Evolutionary conservation across 1,284 basidiomycete species (phyloP), one percentile per base, ranked within the genome.

Genomic region (Trametes versicolor): DNA sequence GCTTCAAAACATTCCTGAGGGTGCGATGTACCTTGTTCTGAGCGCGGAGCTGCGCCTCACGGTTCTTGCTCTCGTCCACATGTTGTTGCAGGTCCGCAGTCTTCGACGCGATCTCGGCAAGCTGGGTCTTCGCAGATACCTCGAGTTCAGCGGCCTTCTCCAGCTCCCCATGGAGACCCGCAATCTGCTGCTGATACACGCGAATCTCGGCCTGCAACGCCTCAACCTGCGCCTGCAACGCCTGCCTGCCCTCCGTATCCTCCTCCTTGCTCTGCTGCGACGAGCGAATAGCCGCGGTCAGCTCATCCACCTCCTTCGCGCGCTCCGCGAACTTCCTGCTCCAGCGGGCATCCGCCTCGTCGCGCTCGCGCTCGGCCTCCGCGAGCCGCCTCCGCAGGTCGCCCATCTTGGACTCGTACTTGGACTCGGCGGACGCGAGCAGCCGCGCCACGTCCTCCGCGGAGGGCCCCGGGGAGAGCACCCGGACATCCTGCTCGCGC

Each of bases 271-370:
- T 83, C 69, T 84, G 84, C 39, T 86, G 80, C 21, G 85, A 86
- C 65, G 78, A 85, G 68, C 86, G 86, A 47, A 95, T 74, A 47
- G 84, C 75, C 34, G 78, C 78, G 68, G 89, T 87, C 68, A 97
- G 74, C 45, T 88, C 84, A 64, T 97, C 95, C 21, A 91, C 82
- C 74, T 97, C 96, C 65, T 84, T 85, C 27, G 87, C 82, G 73
- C 93, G 92, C 70, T 92, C 91, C 37, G 85, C 84, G 43, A 95
- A 78, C 72, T 91, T 96, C 64, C 84, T 83, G 71, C 91, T 92
- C 93, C 95, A 96, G 68, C 94, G 91, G 43, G 91, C 89, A 70
- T 98, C 96, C 34, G 86, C 86, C 63, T 94, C 93, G 59, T 84
- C 87, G 34, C 92, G 83, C 74, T 96, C 94, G 71, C 84, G 86